Evolutionary conservation across 1,284 basidiomycete genomes (phyloP).

Genomic region (Rhodofomes roseus): DNA sequence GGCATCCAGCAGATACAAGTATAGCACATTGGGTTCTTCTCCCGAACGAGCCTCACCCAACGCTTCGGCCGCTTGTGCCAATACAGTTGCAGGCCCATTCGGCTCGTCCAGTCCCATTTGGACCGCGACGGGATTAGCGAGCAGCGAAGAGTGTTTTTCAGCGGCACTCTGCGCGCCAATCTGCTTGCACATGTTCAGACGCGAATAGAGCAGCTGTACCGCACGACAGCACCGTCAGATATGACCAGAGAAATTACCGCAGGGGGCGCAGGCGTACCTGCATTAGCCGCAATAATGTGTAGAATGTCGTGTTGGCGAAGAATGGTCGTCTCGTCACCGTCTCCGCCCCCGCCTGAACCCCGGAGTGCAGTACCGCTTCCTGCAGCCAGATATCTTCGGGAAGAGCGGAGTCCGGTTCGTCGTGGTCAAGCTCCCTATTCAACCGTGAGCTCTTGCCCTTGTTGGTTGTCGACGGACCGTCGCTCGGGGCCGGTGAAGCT

Average conservation of each 20-base stretch:
- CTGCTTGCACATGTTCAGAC: conserved; percentile 84
- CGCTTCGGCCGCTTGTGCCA: conserved; percentile 59
- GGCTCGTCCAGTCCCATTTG: conserved; percentile 74
- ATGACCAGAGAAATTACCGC: not conserved
- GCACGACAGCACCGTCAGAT: not conserved
- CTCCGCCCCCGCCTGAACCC: conserved; percentile 29
- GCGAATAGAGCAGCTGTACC: conserved; percentile 81
- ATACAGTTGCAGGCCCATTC: conserved; percentile 65
- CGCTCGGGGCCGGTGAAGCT: conserved; percentile 19
- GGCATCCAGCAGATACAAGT: conserved; percentile 87
- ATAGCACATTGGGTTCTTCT: conserved; percentile 58
- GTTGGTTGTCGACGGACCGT: conserved; percentile 5
- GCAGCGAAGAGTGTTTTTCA: conserved; percentile 54
- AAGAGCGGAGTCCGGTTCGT: conserved; percentile 18
- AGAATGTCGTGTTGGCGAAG: conserved; percentile 93
- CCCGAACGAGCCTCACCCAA: conserved; percentile 39
- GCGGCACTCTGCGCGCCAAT: conserved; percentile 63
- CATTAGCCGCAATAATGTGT: conserved; percentile 82
- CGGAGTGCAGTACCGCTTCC: conserved; percentile 29
- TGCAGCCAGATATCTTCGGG: conserved; percentile 58
- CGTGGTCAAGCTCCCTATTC: conserved; percentile 7
- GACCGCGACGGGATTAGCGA: conserved; percentile 69
- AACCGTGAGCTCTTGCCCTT: conserved; percentile 3
- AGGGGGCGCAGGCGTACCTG: conserved; percentile 55
- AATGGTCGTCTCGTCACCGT: conserved; percentile 52